These are phyloP conservation scores for Chaetomium olivaceum DNA, from an alignment of 2,329 filamentous ascomycete genomes.

Conservation along the genomic window DNA sequence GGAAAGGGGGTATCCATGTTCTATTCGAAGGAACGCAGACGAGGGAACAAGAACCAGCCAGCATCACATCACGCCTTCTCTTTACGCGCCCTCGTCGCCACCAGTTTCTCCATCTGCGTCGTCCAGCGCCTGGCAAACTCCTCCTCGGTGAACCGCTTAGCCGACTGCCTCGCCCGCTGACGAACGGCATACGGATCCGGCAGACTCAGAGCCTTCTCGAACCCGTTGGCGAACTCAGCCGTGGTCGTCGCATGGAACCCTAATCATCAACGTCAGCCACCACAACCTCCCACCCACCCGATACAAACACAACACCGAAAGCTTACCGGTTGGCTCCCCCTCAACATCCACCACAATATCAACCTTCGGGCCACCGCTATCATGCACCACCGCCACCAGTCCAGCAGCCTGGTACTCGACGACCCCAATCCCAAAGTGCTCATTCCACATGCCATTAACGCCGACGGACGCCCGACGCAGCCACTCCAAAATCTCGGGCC, in stretches of 20 bases:
- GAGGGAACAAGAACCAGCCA: constrained; percentile 2
- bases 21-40: constrained; percentile 8
- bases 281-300: too few relatives aligned
- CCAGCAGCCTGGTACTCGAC: constrained; percentile 98
- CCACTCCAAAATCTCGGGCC: constrained; percentile 82
- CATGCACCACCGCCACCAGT: constrained; percentile 86
- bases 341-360: constrained; percentile 87
- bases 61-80: constrained; percentile 8
- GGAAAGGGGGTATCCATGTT: constrained; percentile 32
- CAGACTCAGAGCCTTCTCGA: constrained; percentile 72
- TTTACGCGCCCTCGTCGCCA: constrained; percentile 40
- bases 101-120: constrained; percentile 69
- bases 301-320: neutral
- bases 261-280: constrained; percentile 33
- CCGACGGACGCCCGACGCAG: constrained; percentile 76
- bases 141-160: constrained; percentile 82
- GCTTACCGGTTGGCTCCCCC: constrained; percentile 72
- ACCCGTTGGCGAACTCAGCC: constrained; percentile 77
- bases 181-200: constrained; percentile 75
- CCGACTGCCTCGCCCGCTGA: constrained; percentile 71
- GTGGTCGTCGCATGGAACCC: constrained; percentile 84
- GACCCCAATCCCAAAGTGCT: constrained; percentile 97
- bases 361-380: constrained; percentile 87
- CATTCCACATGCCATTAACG: constrained; percentile 99
- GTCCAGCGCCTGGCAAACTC: constrained; percentile 82